Percentiles rank a stretch among this genome's conserved stretches.
Evolutionary conservation across 2,329 filamentous ascomycete species (phyloP).

Genomic region (Botrytis sinoallii): DNA sequence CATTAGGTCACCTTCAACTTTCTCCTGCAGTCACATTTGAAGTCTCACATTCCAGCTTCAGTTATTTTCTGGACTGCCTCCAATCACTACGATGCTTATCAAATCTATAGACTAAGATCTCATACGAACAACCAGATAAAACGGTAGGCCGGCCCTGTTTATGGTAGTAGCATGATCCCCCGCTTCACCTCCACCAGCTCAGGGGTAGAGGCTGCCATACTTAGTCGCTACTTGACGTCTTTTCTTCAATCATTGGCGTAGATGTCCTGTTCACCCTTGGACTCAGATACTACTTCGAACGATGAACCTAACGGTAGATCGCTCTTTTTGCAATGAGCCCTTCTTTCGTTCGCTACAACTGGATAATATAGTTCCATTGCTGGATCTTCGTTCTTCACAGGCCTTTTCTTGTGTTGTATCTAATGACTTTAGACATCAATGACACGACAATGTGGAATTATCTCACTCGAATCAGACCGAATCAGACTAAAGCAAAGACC

Average conservation of each 20-base stretch:
- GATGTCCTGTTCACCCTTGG: accelerated
- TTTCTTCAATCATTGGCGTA: neutral
- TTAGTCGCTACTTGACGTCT: neutral
- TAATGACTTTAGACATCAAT: neutral
- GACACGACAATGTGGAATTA: neutral
- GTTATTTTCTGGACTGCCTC: neutral
- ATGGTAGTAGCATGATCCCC: neutral
- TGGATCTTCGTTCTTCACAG: too few relatives aligned
- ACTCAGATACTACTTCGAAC: accelerated
- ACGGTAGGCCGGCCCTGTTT: neutral
- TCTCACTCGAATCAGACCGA: neutral
- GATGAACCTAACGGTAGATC: neutral
- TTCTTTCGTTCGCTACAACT: neutral
- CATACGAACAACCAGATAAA: neutral
- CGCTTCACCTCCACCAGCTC: too few relatives aligned
- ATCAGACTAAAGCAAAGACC: neutral
- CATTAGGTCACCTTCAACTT: too few relatives aligned
- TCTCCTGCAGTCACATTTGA: neutral
- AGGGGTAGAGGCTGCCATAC: neutral
- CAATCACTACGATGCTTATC: neutral
- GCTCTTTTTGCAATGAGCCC: too few relatives aligned
- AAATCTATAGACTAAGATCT: neutral
- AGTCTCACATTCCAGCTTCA: neutral
- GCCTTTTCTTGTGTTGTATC: too few relatives aligned
- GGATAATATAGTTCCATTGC: neutral